Percentiles rank a stretch among this genome's conserved stretches.
These are phyloP conservation scores for Aureobasidium zeae DNA, from an alignment of 2,329 filamentous ascomycete genomes.

Conservation along the genomic window DNA sequence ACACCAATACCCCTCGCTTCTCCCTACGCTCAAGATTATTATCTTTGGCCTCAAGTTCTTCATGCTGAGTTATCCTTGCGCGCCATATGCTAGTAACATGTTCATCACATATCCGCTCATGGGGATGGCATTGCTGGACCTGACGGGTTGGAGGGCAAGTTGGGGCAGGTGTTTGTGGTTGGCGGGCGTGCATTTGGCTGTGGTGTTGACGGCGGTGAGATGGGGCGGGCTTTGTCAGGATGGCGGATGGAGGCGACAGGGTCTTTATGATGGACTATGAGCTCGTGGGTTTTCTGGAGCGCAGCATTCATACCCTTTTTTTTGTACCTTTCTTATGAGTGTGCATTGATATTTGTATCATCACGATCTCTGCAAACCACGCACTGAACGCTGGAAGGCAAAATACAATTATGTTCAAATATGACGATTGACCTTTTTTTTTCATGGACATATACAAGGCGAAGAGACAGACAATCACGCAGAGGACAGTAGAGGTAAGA, in stretches of 20 bases:
- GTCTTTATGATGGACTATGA: constrained; percentile 3
- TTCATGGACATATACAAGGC: no score
- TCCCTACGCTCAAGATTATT: constrained; percentile 39
- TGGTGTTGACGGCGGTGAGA: constrained; percentile 31
- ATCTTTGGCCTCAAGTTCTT: constrained; percentile 62
- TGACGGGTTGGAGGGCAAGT: constrained; percentile 31
- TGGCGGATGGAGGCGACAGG: neutral
- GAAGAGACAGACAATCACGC: no score
- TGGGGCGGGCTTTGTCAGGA: constrained; percentile 1
- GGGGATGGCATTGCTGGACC: constrained; percentile 59
- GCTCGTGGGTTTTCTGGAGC: no score
- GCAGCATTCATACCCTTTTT: no score
- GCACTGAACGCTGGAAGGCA: no score
- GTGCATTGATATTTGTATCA: no score
- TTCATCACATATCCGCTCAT: constrained; percentile 60
- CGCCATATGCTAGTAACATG: constrained; percentile 58
- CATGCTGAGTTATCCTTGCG: constrained; percentile 58
- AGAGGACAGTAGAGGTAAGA: no score
- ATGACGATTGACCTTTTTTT: no score
- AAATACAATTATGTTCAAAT: no score
- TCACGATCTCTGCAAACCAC: no score
- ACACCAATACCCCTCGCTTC: constrained; percentile 29
- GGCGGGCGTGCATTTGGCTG: constrained; percentile 38
- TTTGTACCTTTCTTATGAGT: no score
- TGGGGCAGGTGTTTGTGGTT: constrained; percentile 33